Conservation (phyloP, 2,329 filamentous ascomycete species). For the Pseudopyricularia javanii region DNA sequence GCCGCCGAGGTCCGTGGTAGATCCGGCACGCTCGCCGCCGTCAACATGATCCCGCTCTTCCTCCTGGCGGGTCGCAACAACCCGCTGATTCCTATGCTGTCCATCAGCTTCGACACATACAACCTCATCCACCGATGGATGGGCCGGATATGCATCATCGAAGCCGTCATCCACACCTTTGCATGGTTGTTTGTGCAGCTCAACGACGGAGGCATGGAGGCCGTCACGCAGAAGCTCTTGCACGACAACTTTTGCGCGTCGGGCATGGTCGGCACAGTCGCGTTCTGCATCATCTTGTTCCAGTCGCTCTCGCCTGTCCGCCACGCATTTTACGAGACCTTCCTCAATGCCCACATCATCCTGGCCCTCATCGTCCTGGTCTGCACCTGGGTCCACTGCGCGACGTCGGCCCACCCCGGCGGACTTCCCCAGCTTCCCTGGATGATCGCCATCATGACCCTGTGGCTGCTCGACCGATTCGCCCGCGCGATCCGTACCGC, state of each 20-base stretch:
- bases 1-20: slow-evolving; percentile 76
- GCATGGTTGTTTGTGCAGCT: slow-evolving; percentile 65
- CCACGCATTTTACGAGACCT: slow-evolving; percentile 95
- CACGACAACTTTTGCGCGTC: slow-evolving; percentile 52
- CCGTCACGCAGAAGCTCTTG: slow-evolving; percentile 39
- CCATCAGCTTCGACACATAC: slow-evolving; percentile 92
- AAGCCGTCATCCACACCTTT: slow-evolving; percentile 57
- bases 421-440: slow-evolving; percentile 61
- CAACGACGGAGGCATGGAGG: slow-evolving; percentile 49
- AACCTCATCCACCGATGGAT: slow-evolving; percentile 83
- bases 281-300: slow-evolving; percentile 55
- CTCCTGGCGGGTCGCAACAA: slow-evolving; percentile 90
- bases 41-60: slow-evolving; percentile 88
- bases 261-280: slow-evolving; percentile 37
- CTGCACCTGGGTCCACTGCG: slow-evolving; percentile 69
- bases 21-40: slow-evolving; percentile 67
- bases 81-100: slow-evolving; percentile 67
- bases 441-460: slow-evolving; percentile 58
- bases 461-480: slow-evolving; percentile 66
- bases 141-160: slow-evolving; percentile 58
- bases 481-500: slow-evolving; percentile 50
- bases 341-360: slow-evolving; percentile 75
- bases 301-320: slow-evolving; percentile 68
- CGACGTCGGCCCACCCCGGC: slow-evolving; percentile 50
- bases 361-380: slow-evolving; percentile 56